Evolutionary conservation across 352 stramenopile genomes (phyloP).

Genomic region (Pythium aquatile): DNA sequence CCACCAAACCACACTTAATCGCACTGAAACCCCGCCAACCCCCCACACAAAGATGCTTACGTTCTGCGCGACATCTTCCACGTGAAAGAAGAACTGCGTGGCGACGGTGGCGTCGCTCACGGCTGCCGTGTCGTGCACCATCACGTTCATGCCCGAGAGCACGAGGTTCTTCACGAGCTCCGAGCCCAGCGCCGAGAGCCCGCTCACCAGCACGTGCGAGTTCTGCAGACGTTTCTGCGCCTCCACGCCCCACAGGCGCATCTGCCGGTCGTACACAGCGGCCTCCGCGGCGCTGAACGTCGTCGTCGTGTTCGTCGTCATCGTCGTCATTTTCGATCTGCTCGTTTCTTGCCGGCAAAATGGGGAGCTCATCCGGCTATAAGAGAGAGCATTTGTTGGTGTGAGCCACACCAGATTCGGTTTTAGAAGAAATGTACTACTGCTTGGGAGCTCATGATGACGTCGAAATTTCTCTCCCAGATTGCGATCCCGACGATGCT

Average conservation of each 20-base stretch:
- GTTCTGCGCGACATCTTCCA: constrained; percentile 70
- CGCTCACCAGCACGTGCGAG: constrained; percentile 87
- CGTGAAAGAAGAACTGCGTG: constrained; percentile 86
- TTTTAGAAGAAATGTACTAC: constrained; percentile 6
- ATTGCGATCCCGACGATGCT: constrained; percentile 9
- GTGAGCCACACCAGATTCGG: constrained; percentile 10
- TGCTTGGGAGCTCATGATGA: constrained; percentile 7
- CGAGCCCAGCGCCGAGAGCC: constrained; percentile 77
- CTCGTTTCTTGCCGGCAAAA: constrained; percentile 1
- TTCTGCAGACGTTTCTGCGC: constrained; percentile 92
- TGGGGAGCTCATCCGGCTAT: constrained; percentile 9
- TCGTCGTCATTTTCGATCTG: constrained; percentile 17
- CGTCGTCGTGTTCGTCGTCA: constrained; percentile 25
- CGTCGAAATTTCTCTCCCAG: constrained; percentile 1
- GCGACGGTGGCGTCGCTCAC: constrained; percentile 47
- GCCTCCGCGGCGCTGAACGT: constrained; percentile 83
- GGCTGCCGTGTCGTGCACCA: constrained; percentile 84
- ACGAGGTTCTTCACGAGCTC: constrained; percentile 98
- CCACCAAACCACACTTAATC: constrained; percentile 16
- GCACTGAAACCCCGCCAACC: neutral
- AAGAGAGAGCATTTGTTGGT: constrained; percentile 1
- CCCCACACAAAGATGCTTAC: constrained; percentile 30
- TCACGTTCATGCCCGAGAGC: constrained; percentile 93
- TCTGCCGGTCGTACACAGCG: constrained; percentile 98
- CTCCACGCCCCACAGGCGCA: constrained; percentile 98